Conservation (phyloP, 805 yeast genomes). For the Candida dendrica region DNA sequence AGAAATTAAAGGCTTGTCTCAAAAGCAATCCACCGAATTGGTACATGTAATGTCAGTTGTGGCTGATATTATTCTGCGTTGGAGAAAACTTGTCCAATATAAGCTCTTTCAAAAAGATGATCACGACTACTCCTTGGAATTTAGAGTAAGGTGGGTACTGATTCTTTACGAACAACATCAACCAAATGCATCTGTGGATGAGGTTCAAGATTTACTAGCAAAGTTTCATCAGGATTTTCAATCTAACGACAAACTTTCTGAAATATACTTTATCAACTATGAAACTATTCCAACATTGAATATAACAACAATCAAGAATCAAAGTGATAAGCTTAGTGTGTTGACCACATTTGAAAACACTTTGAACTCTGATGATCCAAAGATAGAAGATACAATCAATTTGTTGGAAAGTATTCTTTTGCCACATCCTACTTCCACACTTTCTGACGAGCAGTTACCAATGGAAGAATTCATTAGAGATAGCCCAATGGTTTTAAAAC, state of each 20-base stretch:
- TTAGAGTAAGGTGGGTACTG: conserved; percentile 43
- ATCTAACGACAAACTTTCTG: conserved; percentile 3
- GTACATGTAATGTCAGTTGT: conserved; percentile 29
- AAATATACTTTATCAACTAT: conserved; percentile 49
- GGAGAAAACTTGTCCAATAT: conserved; percentile 36
- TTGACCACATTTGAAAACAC: conserved; percentile 51
- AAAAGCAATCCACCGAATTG: conserved; percentile 25
- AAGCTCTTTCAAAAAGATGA: conserved; percentile 6
- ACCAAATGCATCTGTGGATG: conserved; percentile 26
- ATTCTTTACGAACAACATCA: conserved; percentile 36
- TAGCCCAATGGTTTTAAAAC: conserved; percentile 58
- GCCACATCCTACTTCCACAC: conserved; percentile 15
- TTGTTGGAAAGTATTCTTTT: conserved; percentile 40
- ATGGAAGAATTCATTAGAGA: conserved; percentile 53
- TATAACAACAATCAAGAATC: conserved; percentile 41
- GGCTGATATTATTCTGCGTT: conserved; percentile 36
- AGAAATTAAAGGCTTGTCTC: conserved; percentile 7
- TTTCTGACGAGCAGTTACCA: conserved; percentile 35
- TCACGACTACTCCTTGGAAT: conserved; percentile 4
- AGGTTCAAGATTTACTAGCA: conserved; percentile 20
- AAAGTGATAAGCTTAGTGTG: conserved; percentile 65
- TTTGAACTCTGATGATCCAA: conserved; percentile 11
- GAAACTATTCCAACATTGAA: conserved; percentile 51
- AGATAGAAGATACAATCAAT: conserved; percentile 21
- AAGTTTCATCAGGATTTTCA: conserved; percentile 15